phyloP scores from a whole-genome alignment of 768 basidiomycete genomes.

The Suillus americanus region DNA sequence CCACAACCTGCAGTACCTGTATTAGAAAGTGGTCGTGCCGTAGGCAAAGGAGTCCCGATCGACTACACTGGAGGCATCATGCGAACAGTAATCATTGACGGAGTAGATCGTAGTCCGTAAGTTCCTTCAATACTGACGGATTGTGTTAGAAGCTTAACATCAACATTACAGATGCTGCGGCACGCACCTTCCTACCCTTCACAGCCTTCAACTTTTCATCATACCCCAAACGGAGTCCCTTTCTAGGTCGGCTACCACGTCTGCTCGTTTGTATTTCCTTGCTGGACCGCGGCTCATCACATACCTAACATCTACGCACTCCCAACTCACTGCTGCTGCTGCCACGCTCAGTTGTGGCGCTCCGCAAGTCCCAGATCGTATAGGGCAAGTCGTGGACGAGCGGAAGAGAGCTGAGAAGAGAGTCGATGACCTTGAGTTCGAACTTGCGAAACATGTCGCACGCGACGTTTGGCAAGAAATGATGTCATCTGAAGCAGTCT shows the following conservation, averaged over 20 bases:
- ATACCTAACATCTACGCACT: slow-evolving; percentile 60
- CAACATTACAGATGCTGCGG: slow-evolving; percentile 63
- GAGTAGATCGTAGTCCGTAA: slow-evolving; percentile 78
- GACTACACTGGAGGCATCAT: slow-evolving; percentile 78
- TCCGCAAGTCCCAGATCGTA: slow-evolving; percentile 65
- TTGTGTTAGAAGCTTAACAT: slow-evolving; percentile 7
- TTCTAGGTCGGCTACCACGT: slow-evolving; percentile 57
- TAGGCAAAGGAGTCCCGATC: slow-evolving; percentile 57
- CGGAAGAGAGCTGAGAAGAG: slow-evolving; percentile 68
- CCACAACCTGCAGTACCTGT: slow-evolving; percentile 31
- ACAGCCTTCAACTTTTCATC: slow-evolving; percentile 71
- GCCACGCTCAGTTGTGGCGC: slow-evolving; percentile 67
- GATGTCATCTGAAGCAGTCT: slow-evolving; percentile 18
- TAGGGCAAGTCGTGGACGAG: slow-evolving; percentile 64
- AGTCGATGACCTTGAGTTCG: slow-evolving; percentile 64
- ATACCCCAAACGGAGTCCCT: slow-evolving; percentile 68
- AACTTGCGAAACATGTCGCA: slow-evolving; percentile 56
- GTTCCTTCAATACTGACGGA: slow-evolving; percentile 24
- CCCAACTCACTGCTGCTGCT: slow-evolving; percentile 53
- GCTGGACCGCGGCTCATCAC: slow-evolving; percentile 74
- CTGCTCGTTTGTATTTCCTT: slow-evolving; percentile 78
- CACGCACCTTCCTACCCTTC: slow-evolving; percentile 78
- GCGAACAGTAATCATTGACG: slow-evolving; percentile 81
- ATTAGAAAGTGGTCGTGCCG: slow-evolving; percentile 48
- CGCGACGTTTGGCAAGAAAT: slow-evolving; percentile 39